Evolutionary conservation across 2,329 filamentous ascomycete genomes (phyloP).

Genomic region (Cladosporium sp.): DNA sequence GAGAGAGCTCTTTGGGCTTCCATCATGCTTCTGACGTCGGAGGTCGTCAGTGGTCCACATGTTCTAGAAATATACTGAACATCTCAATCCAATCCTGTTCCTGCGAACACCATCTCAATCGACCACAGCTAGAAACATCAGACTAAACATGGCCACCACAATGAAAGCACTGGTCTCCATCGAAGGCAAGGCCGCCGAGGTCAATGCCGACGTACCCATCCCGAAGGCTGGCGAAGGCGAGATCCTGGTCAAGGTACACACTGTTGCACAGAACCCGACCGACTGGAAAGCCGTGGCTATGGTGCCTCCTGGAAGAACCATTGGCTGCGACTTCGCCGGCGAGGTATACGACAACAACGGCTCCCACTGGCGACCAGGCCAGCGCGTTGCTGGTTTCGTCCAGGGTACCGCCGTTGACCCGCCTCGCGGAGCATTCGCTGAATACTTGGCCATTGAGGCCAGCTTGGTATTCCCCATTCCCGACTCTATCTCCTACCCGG

Average conservation of each 20-base stretch:
- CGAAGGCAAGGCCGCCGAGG: conserved; percentile 7
- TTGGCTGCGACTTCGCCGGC: conserved; percentile 30
- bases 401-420: conserved; percentile 11
- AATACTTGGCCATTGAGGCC: conserved; percentile 27
- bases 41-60: neutral
- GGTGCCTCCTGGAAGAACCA: conserved; percentile 14
- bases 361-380: conserved; percentile 6
- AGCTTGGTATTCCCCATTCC: conserved; percentile 34
- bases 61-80: neutral
- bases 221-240: conserved; percentile 23
- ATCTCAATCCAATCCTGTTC: neutral
- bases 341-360: conserved; percentile 22
- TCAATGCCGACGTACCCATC: conserved; percentile 20
- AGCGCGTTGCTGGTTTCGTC: conserved; percentile 11
- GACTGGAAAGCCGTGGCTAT: conserved; percentile 21
- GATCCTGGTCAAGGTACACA: conserved; percentile 24
- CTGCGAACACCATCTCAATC: too few species aligned
- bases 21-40: neutral
- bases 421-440: conserved; percentile 21
- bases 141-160: neutral
- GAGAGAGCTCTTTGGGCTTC: neutral
- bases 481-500: conserved; percentile 29
- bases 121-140: neutral
- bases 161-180: conserved; percentile 12
- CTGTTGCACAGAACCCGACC: conserved; percentile 27